Evolutionary conservation across 1,284 basidiomycete genomes (phyloP), one percentile per base, ranked within the genome.

Genomic region (Malassezia psittaci): DNA sequence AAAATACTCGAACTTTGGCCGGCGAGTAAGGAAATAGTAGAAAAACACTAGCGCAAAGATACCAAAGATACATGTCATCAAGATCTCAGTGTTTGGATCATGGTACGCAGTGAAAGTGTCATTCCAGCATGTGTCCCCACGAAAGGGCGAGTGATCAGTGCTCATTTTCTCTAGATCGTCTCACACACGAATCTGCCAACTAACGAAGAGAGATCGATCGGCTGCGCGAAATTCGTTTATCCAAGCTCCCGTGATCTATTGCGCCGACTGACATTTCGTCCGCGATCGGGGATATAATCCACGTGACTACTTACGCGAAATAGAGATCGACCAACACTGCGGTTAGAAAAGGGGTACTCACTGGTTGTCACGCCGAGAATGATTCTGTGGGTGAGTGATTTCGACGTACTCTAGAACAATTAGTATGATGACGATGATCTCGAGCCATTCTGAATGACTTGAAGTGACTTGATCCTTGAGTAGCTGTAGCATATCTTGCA

Each of bases 401-500:
- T 39, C 8, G 8, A 63, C 62, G 54, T 51, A 63, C 60, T 90
- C 86, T 52, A 91, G 85, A 43, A 77, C 90, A 75, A 96, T 96
- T 58, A 96, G 80, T 48, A 84, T 83, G 61, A 96, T 94, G 64
- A 96, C 88, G 62, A 96, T 89, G 66, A 88, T 87, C 76, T 96
- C 90, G n/a, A 96, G 79, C 38, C 89, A 83, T 76, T 96, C 90
- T 2, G 88, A 84, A 67, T 96, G 90, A 66, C 84, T 83, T 60
- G 84, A 88, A 19, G 88, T 89, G 35, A 94, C 91, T 9, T 87
- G 87, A 77, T 96, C 91, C 77, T 96, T 96, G 47, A 96, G 79
- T 51, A 96, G 81, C 74, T 90, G 87, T 9, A 96, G 82, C 88
- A 96, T 94, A 74, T 96, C 90, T 79, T 96, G 90, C 38, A 96